Evolutionary conservation across 2,329 filamentous ascomycete genomes (phyloP), one percentile per base, ranked within the genome.

Genomic region (Phialophora tarda): DNA sequence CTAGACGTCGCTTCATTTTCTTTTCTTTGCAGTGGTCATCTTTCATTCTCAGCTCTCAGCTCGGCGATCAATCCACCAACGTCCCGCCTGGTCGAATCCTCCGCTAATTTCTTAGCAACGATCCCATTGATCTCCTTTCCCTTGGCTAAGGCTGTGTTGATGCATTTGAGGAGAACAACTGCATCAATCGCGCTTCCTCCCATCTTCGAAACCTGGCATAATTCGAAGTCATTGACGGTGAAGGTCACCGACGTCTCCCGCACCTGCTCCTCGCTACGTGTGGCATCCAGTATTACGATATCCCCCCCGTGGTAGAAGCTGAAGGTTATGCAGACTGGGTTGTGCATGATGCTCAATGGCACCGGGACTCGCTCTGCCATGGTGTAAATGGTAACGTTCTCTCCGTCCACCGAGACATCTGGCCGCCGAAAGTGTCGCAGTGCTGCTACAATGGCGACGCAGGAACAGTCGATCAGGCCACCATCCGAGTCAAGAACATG

Each of bases 401-500:
- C 93, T 64, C 92, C 92, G 73, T 93, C 89, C 38, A 97, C 91
- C 72, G 89, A 89, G 5, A 93, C 92, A 77, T 98, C 95, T 1
- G 93, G 93, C 75, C 93, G 89, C 69, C 92, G 87, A 80, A 97
- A 99, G 80, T 98, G 94, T 69, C 92, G 89, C 71, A 99, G 82
- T 1, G 92, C 93, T 0, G 94, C 91, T 72, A 98, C 89, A 60
- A 96, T 88, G 32, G 92, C 92, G 60, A 97, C 85, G 76, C 93
- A 97, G 24, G 91, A 86, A 2, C 90, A 89, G 78, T 98, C 94
- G 41, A 95, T 87, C 50, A 99, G 83, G 73, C 93, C 94, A 61
- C 95, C 95, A 77, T 98, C 94, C 76, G 93, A 92, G 59, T 92
- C 90, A 54, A 98, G 85, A 55, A 98, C 88, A 79, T 99, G 95